These are phyloP conservation scores for Ceratocystis albifundus DNA, from an alignment of 2,329 filamentous ascomycete species.

Conservation along the genomic window DNA sequence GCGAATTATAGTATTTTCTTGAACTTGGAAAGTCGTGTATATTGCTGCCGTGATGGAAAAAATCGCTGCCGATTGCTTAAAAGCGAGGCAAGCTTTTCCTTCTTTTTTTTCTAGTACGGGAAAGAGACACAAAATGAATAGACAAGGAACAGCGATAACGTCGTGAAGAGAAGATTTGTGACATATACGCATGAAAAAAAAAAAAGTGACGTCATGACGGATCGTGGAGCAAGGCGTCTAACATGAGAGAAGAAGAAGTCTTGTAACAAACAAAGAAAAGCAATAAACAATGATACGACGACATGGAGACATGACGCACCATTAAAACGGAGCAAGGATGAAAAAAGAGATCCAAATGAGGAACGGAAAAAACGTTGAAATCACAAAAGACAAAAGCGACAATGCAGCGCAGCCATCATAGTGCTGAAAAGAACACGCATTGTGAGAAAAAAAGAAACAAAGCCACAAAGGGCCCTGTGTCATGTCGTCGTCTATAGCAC, in stretches of 20 bases:
- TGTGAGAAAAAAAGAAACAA: constrained; percentile 1
- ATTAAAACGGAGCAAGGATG: constrained; percentile 2
- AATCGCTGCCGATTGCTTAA: constrained; percentile 4
- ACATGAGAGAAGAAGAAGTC: constrained; percentile 16
- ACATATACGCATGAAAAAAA: constrained; percentile 1
- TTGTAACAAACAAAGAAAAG: neutral
- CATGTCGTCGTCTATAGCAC: constrained; percentile 51
- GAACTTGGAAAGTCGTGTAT: neutral
- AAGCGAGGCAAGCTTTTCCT: neutral
- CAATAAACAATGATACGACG: neutral
- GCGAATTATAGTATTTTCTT: neutral
- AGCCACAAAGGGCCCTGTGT: neutral
- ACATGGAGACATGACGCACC: constrained; percentile 5
- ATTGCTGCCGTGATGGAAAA: neutral
- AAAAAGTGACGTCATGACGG: constrained; percentile 18
- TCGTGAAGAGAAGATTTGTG: constrained; percentile 3
- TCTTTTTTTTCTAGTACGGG: neutral
- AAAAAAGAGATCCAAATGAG: constrained; percentile 1
- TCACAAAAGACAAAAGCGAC: constrained; percentile 5
- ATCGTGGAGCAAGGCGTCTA: constrained; percentile 22
- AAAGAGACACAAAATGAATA: neutral
- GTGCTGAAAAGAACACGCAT: constrained; percentile 3
- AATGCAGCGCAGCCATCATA: constrained; percentile 9
- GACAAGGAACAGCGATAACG: neutral
- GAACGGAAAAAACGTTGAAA: neutral